Percentiles rank a stretch among this genome's conserved stretches.
phyloP scores from a whole-genome alignment of 768 basidiomycete species.

The Lactifluus rugatus region DNA sequence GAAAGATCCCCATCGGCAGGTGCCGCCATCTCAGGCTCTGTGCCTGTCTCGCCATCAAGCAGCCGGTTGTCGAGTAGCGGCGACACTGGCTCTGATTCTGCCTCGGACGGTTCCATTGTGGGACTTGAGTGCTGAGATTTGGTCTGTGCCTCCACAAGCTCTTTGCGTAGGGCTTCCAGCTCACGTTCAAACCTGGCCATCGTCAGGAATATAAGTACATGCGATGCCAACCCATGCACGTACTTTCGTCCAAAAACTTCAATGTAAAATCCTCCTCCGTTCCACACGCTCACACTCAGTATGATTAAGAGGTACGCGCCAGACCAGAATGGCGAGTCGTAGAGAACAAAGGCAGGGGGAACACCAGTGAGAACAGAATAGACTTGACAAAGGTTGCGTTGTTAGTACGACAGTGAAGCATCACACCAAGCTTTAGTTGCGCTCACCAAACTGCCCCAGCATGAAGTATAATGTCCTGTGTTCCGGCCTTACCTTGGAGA shows the following conservation, averaged over 20 bases:
- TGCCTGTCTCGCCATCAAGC: neutral
- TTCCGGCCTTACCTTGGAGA: conserved; percentile 49
- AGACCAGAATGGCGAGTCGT: conserved; percentile 72
- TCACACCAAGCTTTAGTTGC: neutral
- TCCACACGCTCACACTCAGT: conserved; percentile 87
- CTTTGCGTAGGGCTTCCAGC: conserved; percentile 81
- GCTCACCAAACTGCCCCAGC: conserved; percentile 69
- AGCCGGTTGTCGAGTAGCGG: conserved; percentile 3
- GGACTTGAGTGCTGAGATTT: conserved; percentile 16
- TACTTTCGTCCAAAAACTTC: conserved; percentile 96
- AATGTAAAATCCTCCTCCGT: conserved; percentile 92
- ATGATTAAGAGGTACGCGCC: conserved; percentile 68
- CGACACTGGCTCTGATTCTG: conserved; percentile 18
- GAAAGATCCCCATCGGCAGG: neutral
- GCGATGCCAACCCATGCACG: conserved; percentile 34
- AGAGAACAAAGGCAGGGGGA: conserved; percentile 75
- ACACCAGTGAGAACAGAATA: conserved; percentile 82
- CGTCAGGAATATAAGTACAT: neutral
- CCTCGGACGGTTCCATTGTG: conserved; percentile 4
- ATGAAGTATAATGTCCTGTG: conserved; percentile 72
- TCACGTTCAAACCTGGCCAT: conserved; percentile 77
- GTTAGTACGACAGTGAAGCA: conserved; percentile 3
- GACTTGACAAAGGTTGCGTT: conserved; percentile 33
- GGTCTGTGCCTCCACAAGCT: conserved; percentile 57
- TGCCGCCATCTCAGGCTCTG: neutral